Base-by-base conservation (phyloP, 2,329 filamentous ascomycete species). In the Tolypocladium cylindrosporum region DNA sequence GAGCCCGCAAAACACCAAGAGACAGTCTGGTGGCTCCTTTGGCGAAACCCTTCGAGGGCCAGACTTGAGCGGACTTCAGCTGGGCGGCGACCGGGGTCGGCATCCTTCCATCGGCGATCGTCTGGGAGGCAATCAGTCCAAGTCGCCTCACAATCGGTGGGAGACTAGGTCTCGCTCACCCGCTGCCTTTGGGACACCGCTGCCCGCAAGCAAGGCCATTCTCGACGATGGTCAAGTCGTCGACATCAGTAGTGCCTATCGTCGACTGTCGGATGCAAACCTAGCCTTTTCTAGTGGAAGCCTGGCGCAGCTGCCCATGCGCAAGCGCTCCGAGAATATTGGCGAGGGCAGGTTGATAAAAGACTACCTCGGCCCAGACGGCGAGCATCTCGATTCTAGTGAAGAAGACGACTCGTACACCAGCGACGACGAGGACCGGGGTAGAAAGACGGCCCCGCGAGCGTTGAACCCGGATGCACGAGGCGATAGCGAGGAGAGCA, bases 181-280 rank as follows among this genome's bases (percentile, higher is more conserved):
- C 45, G 68, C 73, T 34, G 63, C 63, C 4, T 65, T 67, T 43
- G 58, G 62, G 27, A 61, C 67, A 14, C 56, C 57, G 16, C 60
- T 70, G 62, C 69, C 61, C 61, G 61, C 70, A 1, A 70, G 70
- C 53, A 69, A 66, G 68, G 68, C 81, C 16, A 75, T 84, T 51
- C 77, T 88, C 4, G 80, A 84, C 48, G 83, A 84, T 57, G 85
- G 83, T 13, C 79, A 81, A 53, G 69, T 82, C 1, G 74, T 91
- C 55, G 87, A 91, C 67, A 82, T 89, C 71, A 83, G 80, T 59
- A 87, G 78, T 61, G 86, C 88, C 4, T 90, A 91, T 67, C 79
- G 86, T 55, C 81, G 84, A 59, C 74, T 91, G 21, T 90, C 88
- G 1, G 87, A 92, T 67, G 87, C 87, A 13, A 85, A 86, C 55